phyloP scores from a whole-genome alignment of 345 rosid species.

The Citrus medica region DNA sequence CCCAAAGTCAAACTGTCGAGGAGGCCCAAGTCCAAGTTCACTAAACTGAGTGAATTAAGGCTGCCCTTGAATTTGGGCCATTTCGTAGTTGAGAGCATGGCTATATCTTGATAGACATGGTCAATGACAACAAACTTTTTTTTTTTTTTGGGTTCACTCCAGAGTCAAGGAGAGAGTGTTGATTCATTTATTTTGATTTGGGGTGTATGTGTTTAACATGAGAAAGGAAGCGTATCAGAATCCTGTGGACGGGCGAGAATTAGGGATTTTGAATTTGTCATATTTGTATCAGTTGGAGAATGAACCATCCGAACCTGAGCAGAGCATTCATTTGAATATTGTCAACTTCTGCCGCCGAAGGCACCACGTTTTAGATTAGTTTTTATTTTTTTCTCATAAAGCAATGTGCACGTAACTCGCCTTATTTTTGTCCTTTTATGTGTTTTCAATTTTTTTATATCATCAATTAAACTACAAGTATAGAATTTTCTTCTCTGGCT shows the following conservation, averaged over 20 bases:
- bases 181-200: neutral
- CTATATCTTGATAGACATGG: neutral
- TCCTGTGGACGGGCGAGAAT: neutral
- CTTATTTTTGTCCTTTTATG: neutral
- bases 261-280: neutral
- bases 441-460: no score
- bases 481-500: neutral
- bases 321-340: slow-evolving; percentile 2
- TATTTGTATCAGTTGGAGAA: neutral
- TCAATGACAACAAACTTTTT: no score
- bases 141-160: no score
- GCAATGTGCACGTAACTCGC: neutral
- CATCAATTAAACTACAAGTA: neutral
- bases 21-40: neutral
- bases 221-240: neutral
- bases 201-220: neutral
- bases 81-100: no score
- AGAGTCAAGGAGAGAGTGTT: no score
- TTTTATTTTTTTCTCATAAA: neutral
- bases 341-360: neutral
- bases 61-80: neutral
- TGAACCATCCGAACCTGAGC: neutral
- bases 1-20: neutral
- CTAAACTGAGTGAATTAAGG: neutral
- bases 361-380: no score